Evolutionary conservation across 1,139 yeast species (phyloP), one percentile per base, ranked within the genome.

Genomic region (Saccharomyces hybrid): DNA sequence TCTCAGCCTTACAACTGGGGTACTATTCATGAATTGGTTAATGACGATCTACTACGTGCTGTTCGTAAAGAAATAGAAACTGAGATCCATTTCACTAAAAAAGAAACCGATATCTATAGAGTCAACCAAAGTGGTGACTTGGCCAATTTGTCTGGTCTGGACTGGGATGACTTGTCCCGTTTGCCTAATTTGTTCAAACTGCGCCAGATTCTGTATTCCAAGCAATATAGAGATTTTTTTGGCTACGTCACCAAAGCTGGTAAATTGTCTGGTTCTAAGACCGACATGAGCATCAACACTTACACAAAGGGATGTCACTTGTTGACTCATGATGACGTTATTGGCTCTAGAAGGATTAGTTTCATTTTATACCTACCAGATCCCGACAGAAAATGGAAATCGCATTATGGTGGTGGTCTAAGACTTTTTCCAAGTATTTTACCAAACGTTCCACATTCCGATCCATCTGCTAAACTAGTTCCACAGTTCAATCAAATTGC

Each of bases 401-500:
- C 86, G 52, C 81, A 82, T 57, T 90, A 89, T 73, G 99, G 99
- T 41, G 99, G 99, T 20, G 91, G 95, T 0, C 74, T 95, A 56
- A 78, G 98, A 58, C 73, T 95, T 53, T 93, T 87, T 67, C 96
- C 95, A 42, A 85, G 96, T 1, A 79, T 89, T 49, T 85, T 84
- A 8, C 93, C 95, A 28, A 93, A 93, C 64, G 95, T 91, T 3
- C 99, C 99, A 7, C 80, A 80, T 56, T 79, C 96, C 2, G 98
- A 91, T 69, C 82, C 74, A 63, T 74, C 80, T 32, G 77, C 80
- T 47, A 84, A 84, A 61, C 74, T 93, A 42, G 87, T 89, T 0
- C 99, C 99, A 0, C 95, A 88, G 61, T 95, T 95, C 78, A 93
- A 95, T 70, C 97, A 93, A 71, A 83, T 95, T 67, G 97, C 98